Percentiles rank a stretch among this genome's conserved stretches.
phyloP scores from a whole-genome alignment of 23 red algal genomes.

The Pyropia yezoensis region DNA sequence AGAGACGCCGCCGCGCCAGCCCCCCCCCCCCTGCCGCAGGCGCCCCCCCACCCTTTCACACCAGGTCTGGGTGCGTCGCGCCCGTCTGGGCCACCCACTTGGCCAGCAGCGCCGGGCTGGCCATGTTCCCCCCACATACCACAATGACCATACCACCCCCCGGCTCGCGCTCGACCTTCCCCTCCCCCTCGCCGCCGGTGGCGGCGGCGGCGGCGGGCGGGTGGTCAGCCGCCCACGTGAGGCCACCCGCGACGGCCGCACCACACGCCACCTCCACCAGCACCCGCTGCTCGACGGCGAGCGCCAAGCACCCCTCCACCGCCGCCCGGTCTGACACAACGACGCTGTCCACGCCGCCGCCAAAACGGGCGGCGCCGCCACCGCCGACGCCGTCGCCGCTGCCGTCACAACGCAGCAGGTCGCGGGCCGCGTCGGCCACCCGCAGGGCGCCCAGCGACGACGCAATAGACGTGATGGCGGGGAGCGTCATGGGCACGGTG shows the following conservation, averaged over 20 bases:
- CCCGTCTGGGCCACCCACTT: constrained; percentile 53
- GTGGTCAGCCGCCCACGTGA: too few species aligned
- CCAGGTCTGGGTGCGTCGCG: constrained; percentile 30
- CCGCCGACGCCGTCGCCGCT: constrained; percentile 1
- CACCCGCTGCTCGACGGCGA: constrained; percentile 68
- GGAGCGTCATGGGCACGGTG: constrained; percentile 16
- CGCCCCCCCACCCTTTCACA: too few species aligned
- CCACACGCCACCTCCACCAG: constrained; percentile 88
- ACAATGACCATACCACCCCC: constrained; percentile 60
- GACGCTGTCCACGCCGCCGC: constrained; percentile 23
- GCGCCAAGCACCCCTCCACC: constrained; percentile 47
- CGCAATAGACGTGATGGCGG: constrained; percentile 53
- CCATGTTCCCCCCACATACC: constrained; percentile 81
- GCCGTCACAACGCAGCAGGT: neutral
- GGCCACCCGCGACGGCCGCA: constrained; percentile 32
- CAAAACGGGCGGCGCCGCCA: constrained; percentile 12
- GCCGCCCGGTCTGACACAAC: constrained; percentile 63
- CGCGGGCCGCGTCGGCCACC: constrained; percentile 2
- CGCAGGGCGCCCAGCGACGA: constrained; percentile 60
- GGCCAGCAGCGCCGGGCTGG: constrained; percentile 43
- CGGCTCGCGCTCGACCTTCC: constrained; percentile 4
- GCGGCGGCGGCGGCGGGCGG: constrained; percentile 6
- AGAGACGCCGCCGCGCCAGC: too few species aligned
- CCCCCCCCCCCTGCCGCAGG: too few species aligned
- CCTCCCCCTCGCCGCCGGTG: neutral